phyloP scores from a whole-genome alignment of 225 moss, liverwort and hornwort genomes.

The Sphagnum tenellum region DNA sequence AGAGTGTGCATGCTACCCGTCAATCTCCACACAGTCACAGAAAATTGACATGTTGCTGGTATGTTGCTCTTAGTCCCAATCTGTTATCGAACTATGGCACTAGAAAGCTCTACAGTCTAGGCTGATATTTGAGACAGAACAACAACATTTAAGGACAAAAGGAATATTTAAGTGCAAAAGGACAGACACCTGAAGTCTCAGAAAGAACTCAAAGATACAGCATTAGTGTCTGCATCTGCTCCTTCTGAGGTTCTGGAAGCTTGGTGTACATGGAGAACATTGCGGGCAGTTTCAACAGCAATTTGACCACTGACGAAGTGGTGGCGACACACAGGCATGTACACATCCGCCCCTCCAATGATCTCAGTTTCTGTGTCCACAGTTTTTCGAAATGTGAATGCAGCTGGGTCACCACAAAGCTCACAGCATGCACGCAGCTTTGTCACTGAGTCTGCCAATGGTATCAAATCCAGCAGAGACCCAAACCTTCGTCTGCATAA shows the following conservation, averaged over 20 bases:
- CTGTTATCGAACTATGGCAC: no score
- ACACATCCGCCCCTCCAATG: conserved; percentile 86
- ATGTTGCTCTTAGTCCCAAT: no score
- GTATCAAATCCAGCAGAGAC: conserved; percentile 57
- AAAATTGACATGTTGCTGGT: no score
- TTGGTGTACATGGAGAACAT: conserved; percentile 47
- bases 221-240: background rate
- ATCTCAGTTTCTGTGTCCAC: conserved; percentile 56
- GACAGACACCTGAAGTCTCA: no score
- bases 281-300: conserved; percentile 58
- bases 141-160: no score
- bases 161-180: no score
- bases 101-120: no score
- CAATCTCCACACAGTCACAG: no score
- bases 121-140: no score
- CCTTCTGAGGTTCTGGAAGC: conserved; percentile 11
- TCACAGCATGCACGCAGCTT: conserved; percentile 85
- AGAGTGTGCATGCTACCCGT: no score
- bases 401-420: conserved; percentile 75
- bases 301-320: conserved; percentile 77
- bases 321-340: conserved; percentile 93
- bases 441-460: conserved; percentile 79
- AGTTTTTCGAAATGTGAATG: conserved; percentile 82
- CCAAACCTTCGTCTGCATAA: conserved; percentile 74
- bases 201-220: no score